phyloP scores from a whole-genome alignment of 176 grass and related monocot genomes.

The Tillandsia fasciculata region DNA sequence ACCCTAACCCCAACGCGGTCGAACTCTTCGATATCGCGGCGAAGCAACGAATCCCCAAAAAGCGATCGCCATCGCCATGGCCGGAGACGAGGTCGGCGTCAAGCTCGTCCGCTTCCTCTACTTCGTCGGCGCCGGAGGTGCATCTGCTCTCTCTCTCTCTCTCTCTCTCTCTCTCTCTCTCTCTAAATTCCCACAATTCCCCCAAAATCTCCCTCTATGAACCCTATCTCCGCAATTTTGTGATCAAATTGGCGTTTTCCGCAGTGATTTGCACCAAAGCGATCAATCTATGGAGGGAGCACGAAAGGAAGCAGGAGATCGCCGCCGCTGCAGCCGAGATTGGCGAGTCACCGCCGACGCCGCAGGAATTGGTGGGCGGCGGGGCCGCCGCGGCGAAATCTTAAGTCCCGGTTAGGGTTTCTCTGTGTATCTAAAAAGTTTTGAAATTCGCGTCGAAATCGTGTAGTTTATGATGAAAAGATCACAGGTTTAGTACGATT shows the following conservation, averaged over 20 bases:
- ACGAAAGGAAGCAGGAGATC: slow-evolving; percentile 61
- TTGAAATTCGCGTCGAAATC: too few species aligned
- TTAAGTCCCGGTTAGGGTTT: slow-evolving; percentile 50
- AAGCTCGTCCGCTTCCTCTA: slow-evolving; percentile 75
- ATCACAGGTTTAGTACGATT: too few species aligned
- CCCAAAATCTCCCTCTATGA: not conserved
- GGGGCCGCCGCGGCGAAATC: slow-evolving; percentile 32
- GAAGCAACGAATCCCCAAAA: not conserved
- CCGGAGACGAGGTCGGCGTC: slow-evolving; percentile 45
- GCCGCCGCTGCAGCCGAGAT: slow-evolving; percentile 15
- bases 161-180: too few species aligned
- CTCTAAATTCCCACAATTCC: too few species aligned
- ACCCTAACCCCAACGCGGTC: too few species aligned
- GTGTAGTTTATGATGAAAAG: too few species aligned
- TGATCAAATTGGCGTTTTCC: not conserved
- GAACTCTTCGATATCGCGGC: not conserved
- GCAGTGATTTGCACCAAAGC: slow-evolving; percentile 86
- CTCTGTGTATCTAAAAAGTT: not conserved
- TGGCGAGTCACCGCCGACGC: slow-evolving; percentile 13
- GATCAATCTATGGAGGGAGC: slow-evolving; percentile 70
- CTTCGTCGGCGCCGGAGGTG: slow-evolving; percentile 83
- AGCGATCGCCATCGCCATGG: slow-evolving; percentile 10
- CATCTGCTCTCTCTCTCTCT: not conserved
- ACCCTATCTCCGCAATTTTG: not conserved
- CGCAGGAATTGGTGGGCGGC: slow-evolving; percentile 22